These are phyloP conservation scores for Talaromyces sp. DNA, from an alignment of 2,329 filamentous ascomycete genomes.

Conservation along the genomic window DNA sequence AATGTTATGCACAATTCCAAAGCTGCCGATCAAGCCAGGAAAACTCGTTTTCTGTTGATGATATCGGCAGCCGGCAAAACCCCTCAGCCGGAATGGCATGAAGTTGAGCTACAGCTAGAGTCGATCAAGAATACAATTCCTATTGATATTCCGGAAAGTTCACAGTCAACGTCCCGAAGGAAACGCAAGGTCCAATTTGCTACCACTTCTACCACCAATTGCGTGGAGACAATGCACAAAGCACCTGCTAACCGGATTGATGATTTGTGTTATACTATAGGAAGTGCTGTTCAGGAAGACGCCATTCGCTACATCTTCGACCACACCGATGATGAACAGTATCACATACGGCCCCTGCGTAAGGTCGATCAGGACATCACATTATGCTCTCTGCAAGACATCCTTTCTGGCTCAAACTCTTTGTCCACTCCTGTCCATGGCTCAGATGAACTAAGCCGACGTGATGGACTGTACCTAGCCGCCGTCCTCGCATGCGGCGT, in stretches of 20 bases:
- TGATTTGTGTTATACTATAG: not conserved
- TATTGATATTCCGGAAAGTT: not conserved
- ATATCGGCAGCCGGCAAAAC: not conserved
- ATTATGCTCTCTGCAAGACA: not conserved
- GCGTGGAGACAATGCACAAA: not conserved
- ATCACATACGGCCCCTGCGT: not conserved
- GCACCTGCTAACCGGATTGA: not conserved
- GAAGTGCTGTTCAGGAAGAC: not conserved
- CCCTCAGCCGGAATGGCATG: not conserved
- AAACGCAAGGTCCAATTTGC: slow-evolving; percentile 12
- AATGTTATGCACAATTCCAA: not conserved
- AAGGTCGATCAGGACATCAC: not conserved
- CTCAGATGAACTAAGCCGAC: slow-evolving; percentile 5
- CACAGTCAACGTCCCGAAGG: not conserved
- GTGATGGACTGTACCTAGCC: slow-evolving; percentile 21
- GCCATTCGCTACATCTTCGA: not conserved
- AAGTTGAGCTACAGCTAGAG: slow-evolving; percentile 8
- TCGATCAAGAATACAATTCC: not conserved
- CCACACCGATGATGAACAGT: not conserved
- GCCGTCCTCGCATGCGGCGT: slow-evolving; percentile 24
- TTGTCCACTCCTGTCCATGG: not conserved
- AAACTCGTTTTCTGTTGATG: slow-evolving; percentile 2
- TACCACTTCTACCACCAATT: not conserved
- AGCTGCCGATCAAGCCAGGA: not conserved
- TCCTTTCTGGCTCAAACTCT: slow-evolving; percentile 2